Evolutionary conservation across 805 yeast genomes (phyloP).

Genomic region (Kluyveromyces nonfermentans): DNA sequence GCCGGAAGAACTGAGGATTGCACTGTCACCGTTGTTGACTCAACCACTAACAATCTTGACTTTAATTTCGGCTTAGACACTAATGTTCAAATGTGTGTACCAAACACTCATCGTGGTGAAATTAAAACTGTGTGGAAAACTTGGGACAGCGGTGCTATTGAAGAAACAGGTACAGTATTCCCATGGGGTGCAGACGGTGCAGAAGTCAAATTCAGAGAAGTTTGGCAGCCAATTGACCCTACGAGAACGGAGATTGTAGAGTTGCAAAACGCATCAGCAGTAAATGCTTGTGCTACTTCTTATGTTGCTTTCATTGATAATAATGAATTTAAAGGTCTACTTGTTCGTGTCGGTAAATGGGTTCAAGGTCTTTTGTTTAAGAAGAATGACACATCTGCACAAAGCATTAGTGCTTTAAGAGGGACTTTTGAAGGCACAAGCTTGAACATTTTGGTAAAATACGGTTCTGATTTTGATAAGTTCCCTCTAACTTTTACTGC

Average conservation of each 20-base stretch:
- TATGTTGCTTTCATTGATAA: slow-evolving; percentile 18
- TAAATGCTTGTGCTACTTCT: slow-evolving; percentile 9
- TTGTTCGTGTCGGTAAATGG: slow-evolving; percentile 27
- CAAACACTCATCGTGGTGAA: slow-evolving; percentile 23
- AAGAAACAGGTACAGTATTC: slow-evolving; percentile 26
- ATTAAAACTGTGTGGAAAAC: slow-evolving; percentile 25
- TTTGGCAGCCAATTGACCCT: slow-evolving; percentile 31
- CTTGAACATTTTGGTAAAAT: slow-evolving; percentile 10
- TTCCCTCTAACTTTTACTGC: slow-evolving; percentile 23
- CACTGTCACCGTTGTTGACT: slow-evolving; percentile 27
- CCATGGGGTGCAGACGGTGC: slow-evolving; percentile 23
- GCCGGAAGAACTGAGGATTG: slow-evolving; percentile 39
- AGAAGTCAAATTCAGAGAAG: slow-evolving; percentile 24
- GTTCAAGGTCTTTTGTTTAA: slow-evolving; percentile 27
- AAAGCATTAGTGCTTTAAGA: slow-evolving; percentile 25
- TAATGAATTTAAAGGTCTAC: slow-evolving; percentile 21
- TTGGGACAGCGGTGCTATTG: slow-evolving; percentile 27
- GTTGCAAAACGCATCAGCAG: slow-evolving; percentile 6
- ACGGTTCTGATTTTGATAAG: slow-evolving; percentile 19
- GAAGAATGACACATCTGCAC: slow-evolving; percentile 11
- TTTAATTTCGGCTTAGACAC: slow-evolving; percentile 25
- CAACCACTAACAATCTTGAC: slow-evolving; percentile 14
- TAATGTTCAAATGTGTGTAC: slow-evolving; percentile 19
- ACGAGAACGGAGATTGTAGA: slow-evolving; percentile 15
- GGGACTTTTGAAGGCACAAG: slow-evolving; percentile 12